These are phyloP conservation scores for Cubamyces lactineus DNA, from an alignment of 768 basidiomycete genomes.

Conservation along the genomic window DNA sequence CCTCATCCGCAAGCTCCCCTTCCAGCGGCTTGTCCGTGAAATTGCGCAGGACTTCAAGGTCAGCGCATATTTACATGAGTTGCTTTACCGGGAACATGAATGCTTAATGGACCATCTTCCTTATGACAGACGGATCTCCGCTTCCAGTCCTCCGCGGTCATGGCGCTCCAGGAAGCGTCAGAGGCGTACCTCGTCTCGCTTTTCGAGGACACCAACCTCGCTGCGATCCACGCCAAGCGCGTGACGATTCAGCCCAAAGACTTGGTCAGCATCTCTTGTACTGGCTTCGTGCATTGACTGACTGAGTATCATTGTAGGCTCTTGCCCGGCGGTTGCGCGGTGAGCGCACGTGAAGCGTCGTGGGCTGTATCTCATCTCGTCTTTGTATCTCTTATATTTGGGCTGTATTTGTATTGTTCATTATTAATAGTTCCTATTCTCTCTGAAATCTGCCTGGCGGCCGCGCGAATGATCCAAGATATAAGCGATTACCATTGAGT, in stretches of 20 bases:
- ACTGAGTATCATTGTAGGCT: conserved; percentile 26
- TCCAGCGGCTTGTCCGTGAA: conserved; percentile 67
- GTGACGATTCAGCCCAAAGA: conserved; percentile 61
- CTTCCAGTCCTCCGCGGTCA: conserved; percentile 68
- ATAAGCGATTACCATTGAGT: too few species aligned
- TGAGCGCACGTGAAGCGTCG: conserved; percentile 41
- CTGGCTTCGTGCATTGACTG: not conserved
- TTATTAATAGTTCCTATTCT: conserved; percentile 25
- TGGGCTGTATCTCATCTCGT: conserved; percentile 13
- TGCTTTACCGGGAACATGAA: not conserved
- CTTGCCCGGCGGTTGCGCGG: conserved; percentile 53
- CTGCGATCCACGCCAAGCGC: conserved; percentile 57
- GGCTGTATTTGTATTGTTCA: conserved; percentile 28
- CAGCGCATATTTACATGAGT: not conserved
- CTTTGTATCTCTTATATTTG: conserved; percentile 21
- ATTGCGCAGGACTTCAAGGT: conserved; percentile 72
- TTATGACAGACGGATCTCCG: conserved; percentile 51
- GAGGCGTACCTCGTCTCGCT: conserved; percentile 49
- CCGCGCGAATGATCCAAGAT: not conserved
- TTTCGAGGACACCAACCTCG: conserved; percentile 53
- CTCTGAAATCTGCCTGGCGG: conserved; percentile 1
- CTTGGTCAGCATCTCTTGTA: conserved; percentile 27
- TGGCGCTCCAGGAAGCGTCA: conserved; percentile 63
- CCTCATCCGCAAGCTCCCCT: conserved; percentile 55
- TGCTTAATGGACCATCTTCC: not conserved